These are phyloP conservation scores for Aegle marmelos DNA, from an alignment of 345 rosid genomes.

Conservation along the genomic window DNA sequence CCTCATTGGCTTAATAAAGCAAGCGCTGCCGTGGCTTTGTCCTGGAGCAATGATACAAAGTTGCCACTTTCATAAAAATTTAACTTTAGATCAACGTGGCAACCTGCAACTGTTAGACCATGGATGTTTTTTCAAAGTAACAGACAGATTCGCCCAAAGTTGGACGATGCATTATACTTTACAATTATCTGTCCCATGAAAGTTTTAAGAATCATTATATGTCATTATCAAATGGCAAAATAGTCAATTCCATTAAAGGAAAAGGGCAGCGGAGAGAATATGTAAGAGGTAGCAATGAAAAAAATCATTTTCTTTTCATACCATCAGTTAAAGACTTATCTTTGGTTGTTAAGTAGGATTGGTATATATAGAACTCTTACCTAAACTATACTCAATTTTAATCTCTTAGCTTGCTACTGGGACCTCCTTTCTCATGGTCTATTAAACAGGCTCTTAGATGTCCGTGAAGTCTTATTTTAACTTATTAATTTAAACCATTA, in stretches of 20 bases:
- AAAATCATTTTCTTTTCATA: too few species aligned
- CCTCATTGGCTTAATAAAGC: slow-evolving; percentile 13
- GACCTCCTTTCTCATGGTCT: too few species aligned
- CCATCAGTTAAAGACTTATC: too few species aligned
- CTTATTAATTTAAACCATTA: too few species aligned
- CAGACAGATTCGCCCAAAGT: not conserved
- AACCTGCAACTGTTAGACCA: not conserved
- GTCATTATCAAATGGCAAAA: not conserved
- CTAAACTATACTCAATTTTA: too few species aligned
- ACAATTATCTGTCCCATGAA: not conserved
- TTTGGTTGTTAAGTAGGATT: too few species aligned
- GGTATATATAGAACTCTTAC: too few species aligned
- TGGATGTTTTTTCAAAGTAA: not conserved
- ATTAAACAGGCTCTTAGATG: too few species aligned
- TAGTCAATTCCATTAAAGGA: not conserved
- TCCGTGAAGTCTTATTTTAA: too few species aligned
- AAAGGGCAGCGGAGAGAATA: not conserved
- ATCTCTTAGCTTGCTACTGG: too few species aligned
- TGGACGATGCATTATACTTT: not conserved
- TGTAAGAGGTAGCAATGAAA: not conserved
- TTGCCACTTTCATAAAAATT: not conserved
- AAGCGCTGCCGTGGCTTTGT: slow-evolving; percentile 21
- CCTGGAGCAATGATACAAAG: slow-evolving; percentile 19
- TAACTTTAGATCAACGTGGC: slow-evolving; percentile 22
- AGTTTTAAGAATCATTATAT: not conserved